phyloP scores from a whole-genome alignment of 495 filamentous ascomycete genomes.

The Poronia punctata region DNA sequence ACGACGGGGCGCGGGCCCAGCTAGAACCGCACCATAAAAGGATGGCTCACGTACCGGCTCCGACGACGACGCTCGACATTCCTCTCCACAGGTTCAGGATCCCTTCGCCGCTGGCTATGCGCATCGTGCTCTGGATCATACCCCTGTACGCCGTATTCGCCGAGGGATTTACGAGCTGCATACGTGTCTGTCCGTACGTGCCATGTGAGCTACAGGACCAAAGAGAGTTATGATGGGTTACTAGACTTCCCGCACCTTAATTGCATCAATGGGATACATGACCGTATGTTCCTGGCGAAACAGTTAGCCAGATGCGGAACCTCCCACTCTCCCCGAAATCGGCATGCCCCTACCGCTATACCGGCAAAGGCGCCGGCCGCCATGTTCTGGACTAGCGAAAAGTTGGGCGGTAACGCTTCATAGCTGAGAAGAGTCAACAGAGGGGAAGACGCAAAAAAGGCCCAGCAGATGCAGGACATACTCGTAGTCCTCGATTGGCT shows the following conservation, averaged over 20 bases:
- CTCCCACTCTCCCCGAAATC: conserved; percentile 3
- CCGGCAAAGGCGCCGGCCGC: conserved; percentile 92
- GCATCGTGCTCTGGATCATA: conserved; percentile 83
- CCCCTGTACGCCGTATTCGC: conserved; percentile 83
- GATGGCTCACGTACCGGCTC: conserved; percentile 74
- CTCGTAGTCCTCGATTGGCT: conserved; percentile 52
- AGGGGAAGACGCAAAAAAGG: not conserved
- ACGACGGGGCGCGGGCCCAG: too few relatives aligned
- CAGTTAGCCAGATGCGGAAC: conserved; percentile 17
- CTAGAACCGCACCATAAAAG: too few relatives aligned
- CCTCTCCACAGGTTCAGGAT: conserved; percentile 90
- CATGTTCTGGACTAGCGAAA: conserved; percentile 68
- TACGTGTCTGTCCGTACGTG: conserved; percentile 64
- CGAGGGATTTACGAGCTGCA: conserved; percentile 90
- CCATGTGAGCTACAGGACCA: conserved; percentile 10
- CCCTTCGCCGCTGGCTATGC: conserved; percentile 85
- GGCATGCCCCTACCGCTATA: conserved; percentile 62
- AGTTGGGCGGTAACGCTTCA: conserved; percentile 53
- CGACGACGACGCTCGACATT: conserved; percentile 90
- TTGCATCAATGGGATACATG: conserved; percentile 97
- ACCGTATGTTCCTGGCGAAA: conserved; percentile 68
- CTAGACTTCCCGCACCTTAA: conserved; percentile 66
- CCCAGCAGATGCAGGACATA: conserved; percentile 26
- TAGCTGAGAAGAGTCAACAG: conserved; percentile 34
- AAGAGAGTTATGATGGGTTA: conserved; percentile 3